Evolutionary conservation across 768 basidiomycete species (phyloP).

Genomic region (Mycena chlorophos): DNA sequence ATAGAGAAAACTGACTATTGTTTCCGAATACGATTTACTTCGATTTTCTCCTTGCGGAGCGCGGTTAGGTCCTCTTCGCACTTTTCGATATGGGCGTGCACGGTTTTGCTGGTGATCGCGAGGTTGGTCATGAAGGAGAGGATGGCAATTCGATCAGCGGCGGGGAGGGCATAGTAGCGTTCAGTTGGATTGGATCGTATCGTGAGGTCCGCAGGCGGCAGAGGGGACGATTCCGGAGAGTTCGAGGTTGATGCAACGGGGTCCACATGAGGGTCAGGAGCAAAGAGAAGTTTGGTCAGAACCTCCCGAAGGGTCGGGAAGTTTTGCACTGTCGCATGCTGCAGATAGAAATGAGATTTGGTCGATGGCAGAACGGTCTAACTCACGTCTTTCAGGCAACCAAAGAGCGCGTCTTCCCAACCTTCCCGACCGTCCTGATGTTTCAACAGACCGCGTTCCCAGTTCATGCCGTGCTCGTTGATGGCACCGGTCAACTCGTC

Average conservation of each 20-base stretch:
- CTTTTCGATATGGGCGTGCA: conserved; percentile 86
- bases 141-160: conserved; percentile 81
- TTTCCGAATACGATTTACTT: conserved; percentile 88
- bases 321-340: conserved; percentile 75
- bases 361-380: not conserved
- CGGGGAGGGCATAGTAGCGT: conserved; percentile 71
- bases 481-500: conserved; percentile 66
- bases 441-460: conserved; percentile 77
- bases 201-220: conserved; percentile 37
- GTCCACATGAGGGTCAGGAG: conserved; percentile 54
- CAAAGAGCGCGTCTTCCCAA: conserved; percentile 91
- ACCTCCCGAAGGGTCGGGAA: conserved; percentile 74
- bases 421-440: conserved; percentile 74
- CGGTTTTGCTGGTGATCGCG: conserved; percentile 85
- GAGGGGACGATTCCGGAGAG: conserved; percentile 51
- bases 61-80: conserved; percentile 90
- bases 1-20: conserved; percentile 63
- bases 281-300: conserved; percentile 71
- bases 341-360: conserved; percentile 11
- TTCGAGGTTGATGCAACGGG: conserved; percentile 45
- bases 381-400: conserved; percentile 85
- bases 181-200: conserved; percentile 56
- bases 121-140: conserved; percentile 87
- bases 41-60: conserved; percentile 92
- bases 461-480: conserved; percentile 82